Evolutionary conservation across 208 protist genomes (phyloP), one percentile per base, ranked within the genome.

Genomic region (Trypanosoma theileri): DNA sequence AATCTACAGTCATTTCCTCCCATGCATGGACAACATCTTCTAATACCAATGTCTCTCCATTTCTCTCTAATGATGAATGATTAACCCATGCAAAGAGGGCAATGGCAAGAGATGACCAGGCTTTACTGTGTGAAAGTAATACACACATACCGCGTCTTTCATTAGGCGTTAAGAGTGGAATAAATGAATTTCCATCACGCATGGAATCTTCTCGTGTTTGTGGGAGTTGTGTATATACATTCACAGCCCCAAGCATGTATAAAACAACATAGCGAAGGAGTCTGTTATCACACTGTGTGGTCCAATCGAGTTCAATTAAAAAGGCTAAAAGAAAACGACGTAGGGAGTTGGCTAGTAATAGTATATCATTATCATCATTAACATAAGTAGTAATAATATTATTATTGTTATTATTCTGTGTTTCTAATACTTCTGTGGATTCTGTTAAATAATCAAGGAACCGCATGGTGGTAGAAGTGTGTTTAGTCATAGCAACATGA

Each of bases 61-160:
- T 52, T 51, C 41, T 59, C 64, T 42, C 31, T 16, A 26, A 4
- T 0, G 12, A 21, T 19, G 4, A 11, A 26, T 63, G 54, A 48
- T 70, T 71, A 22, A 69, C 64, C 61, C 61, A 76, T 10, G 71
- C 71, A 59, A 76, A 76, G 11, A 76, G 44, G 6, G 28, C 4
- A 0, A 48, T 44, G 28, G 58, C 62, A 9, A 70, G 40, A 21
- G 21, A 41, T 12, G 24, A 3, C 71, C 71, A 76, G 40, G n/a
- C n/a, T 0, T 53, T 17, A 58, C 58, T 61, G 2, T 24, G 42
- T 40, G 31, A 10, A n/a, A 76, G 24, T 9, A 76, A 46, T 17
- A 64, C 24, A 21, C 66, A 21, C 22, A 76, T 60, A 31, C n/a
- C 54, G 6, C 58, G 44, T 45, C 24, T 21, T 59, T 66, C 71